Percentiles rank a stretch among this genome's conserved stretches.
Conservation (phyloP, 495 filamentous ascomycete genomes). For the Penicillium dipodomyicola region DNA sequence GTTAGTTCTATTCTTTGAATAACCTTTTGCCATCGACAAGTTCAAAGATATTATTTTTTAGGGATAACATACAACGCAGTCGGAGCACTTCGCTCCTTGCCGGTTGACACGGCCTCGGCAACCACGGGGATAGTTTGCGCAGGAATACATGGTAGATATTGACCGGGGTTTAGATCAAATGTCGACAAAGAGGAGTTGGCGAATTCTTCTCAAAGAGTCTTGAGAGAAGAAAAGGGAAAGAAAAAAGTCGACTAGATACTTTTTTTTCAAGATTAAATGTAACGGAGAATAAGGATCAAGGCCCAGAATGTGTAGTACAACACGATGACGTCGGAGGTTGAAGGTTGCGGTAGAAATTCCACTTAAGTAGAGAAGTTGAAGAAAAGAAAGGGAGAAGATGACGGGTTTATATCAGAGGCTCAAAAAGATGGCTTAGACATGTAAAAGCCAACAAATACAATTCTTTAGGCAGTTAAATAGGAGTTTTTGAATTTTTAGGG, state of each 20-base stretch:
- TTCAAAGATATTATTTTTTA: not conserved
- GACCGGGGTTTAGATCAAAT: not conserved
- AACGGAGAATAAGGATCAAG: constrained; percentile 9
- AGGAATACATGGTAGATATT: constrained; percentile 44
- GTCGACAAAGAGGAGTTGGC: constrained; percentile 6
- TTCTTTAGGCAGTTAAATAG: not conserved
- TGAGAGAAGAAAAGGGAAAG: not conserved
- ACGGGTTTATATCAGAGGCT: constrained; percentile 29
- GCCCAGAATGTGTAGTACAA: constrained; percentile 9
- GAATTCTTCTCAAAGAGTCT: not conserved
- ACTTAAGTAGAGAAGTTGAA: not conserved
- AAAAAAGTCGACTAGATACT: constrained; percentile 1
- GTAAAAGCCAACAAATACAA: constrained; percentile 7
- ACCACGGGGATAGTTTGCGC: constrained; percentile 51
- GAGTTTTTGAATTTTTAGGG: constrained; percentile 27
- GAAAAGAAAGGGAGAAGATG: constrained; percentile 7
- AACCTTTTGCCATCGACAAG: not conserved
- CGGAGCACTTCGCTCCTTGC: constrained; percentile 44
- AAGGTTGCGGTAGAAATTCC: constrained; percentile 1
- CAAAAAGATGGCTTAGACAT: constrained; percentile 17
- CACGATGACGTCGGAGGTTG: constrained; percentile 14
- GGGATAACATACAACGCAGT: constrained; percentile 44
- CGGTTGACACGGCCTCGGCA: constrained; percentile 50
- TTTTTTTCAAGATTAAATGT: constrained; percentile 4
- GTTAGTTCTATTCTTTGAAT: constrained; percentile 17